phyloP scores from a whole-genome alignment of 2,329 filamentous ascomycete species.

The Ophiognomonia clavigignenti-juglandacearum region DNA sequence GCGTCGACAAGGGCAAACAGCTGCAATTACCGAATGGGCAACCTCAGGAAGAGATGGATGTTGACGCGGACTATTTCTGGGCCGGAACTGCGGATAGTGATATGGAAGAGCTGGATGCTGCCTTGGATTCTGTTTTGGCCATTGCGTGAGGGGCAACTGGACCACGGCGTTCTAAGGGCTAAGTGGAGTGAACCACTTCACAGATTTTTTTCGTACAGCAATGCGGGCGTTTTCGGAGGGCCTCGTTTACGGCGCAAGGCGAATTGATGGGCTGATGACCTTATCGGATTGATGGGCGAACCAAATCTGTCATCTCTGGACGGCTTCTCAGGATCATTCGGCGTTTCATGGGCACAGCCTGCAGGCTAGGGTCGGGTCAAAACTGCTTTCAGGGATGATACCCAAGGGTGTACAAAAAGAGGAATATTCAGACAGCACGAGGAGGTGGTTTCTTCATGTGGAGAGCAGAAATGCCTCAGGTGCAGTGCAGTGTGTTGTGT shows the following conservation, averaged over 20 bases:
- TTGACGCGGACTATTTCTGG: constrained; percentile 57
- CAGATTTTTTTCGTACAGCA: too few relatives aligned
- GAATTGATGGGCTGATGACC: too few relatives aligned
- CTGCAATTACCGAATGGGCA: constrained; percentile 42
- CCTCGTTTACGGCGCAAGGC: constrained; percentile 2
- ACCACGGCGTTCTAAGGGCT: too few relatives aligned
- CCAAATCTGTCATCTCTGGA: neutral
- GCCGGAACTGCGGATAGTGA: constrained; percentile 53
- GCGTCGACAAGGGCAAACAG: constrained; percentile 29
- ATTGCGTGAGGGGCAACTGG: constrained; percentile 34
- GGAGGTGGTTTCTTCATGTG: neutral
- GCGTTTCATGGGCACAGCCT: constrained; percentile 5
- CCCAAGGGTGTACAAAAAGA: constrained; percentile 18
- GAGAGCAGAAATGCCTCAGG: neutral
- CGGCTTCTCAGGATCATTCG: constrained; percentile 2
- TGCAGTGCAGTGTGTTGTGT: too few relatives aligned
- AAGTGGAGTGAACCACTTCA: too few relatives aligned
- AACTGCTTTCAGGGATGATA: constrained; percentile 25
- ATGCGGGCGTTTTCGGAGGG: constrained; percentile 16
- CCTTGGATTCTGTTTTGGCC: constrained; percentile 53
- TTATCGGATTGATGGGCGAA: neutral
- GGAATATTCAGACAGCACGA: constrained; percentile 4
- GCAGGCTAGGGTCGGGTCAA: constrained; percentile 7
- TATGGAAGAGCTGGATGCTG: constrained; percentile 45
- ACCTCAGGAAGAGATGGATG: constrained; percentile 51